phyloP scores from a whole-genome alignment of 768 basidiomycete species.

The Macrolepiota dolichaula region DNA sequence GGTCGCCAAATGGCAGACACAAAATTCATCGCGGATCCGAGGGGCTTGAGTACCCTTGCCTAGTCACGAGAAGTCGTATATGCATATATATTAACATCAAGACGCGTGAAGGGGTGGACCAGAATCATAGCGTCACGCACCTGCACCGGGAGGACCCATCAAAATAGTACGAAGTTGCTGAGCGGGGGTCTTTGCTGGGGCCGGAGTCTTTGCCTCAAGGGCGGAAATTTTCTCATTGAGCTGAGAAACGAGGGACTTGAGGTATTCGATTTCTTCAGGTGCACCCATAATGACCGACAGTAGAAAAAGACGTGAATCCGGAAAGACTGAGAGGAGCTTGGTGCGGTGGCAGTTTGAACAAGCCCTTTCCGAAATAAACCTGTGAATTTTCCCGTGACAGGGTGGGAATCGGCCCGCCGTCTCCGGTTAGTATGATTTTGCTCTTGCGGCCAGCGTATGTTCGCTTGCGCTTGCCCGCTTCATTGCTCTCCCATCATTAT shows the following conservation, averaged over 20 bases:
- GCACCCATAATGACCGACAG: constrained; percentile 50
- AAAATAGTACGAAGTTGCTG: constrained; percentile 88
- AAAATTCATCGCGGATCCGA: constrained; percentile 86
- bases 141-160: constrained; percentile 95
- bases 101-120: background rate
- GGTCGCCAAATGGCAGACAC: constrained; percentile 96
- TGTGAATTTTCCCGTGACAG: constrained; percentile 9
- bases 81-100: background rate
- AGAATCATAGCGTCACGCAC: constrained; percentile 40
- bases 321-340: constrained; percentile 11
- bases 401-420: background rate
- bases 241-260: constrained; percentile 89
- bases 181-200: constrained; percentile 53
- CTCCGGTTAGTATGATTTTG: constrained; percentile 19
- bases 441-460: background rate
- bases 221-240: constrained; percentile 84
- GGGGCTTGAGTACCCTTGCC: constrained; percentile 99
- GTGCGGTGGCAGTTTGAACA: constrained; percentile 2
- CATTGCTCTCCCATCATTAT: too few relatives aligned
- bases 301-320: constrained; percentile 9
- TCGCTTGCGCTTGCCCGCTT: background rate
- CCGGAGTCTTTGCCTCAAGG: constrained; percentile 62
- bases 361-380: background rate
- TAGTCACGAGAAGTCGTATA: constrained; percentile 25
- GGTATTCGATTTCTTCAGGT: constrained; percentile 85